Base-by-base conservation (phyloP, 2,329 filamentous ascomycete genomes). In the Alternaria novae-zelandiae region DNA sequence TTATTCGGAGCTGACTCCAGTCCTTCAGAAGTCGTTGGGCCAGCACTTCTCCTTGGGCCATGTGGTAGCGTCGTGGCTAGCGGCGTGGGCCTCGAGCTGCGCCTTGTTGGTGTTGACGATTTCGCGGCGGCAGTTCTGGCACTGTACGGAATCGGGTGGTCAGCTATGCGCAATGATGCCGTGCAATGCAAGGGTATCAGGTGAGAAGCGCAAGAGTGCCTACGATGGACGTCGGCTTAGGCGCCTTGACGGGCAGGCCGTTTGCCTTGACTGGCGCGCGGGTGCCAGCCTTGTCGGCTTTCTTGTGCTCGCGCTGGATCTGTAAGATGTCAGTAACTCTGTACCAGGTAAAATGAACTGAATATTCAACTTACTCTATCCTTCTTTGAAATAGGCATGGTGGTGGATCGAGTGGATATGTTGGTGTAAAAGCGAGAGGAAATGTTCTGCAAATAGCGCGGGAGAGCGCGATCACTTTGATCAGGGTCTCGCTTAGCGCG, bases 11-110 rank as follows among this genome's bases (percentile, higher is more conserved):
- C 28, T 3, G 1, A 21, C 11, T 7, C 4, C 1, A 11, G 6
- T 32, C 1, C 17, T 23, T 53, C 49, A 61, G 20, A 70, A 85
- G 54, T 85, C 83, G 55, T 83, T 84, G 3, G 86, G 86, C 82
- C 84, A 87, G 80, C 86, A 87, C 81, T 87, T 87, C 80, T 87
- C 85, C 81, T 86, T 87, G 1, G 85, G 77, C 86, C 85, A 87
- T 9, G 59, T 11, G 64, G 83, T 83, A 25, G 81, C 77, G 65
- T 83, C 80, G 70, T 87, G 86, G 6, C 84, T 87, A 55, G 75
- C 71, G 12, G 85, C 86, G 68, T 87, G 86, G n/a, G 82, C 81
- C 73, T 85, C 83, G 13, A 87, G 80, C 73, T 86, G 84, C 45
- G 82, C 80, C 57, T 82, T 78, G 70, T 86, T 86, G 58, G 83